Conservation (phyloP, 768 basidiomycete genomes). For the Tulasnella sp. region DNA sequence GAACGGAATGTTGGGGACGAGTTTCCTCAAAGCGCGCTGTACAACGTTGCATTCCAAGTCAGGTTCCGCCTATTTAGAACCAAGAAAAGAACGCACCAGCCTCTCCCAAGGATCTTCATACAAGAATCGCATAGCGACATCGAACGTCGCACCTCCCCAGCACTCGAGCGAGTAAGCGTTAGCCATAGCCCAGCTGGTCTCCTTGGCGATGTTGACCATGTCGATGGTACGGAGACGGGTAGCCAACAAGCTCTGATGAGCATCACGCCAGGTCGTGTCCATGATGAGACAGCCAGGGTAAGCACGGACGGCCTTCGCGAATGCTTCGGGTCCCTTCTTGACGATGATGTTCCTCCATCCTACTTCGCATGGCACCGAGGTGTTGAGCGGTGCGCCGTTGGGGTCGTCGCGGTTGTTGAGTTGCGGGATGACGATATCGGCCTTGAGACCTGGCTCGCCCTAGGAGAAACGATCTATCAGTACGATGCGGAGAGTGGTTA, state of each 20-base stretch:
- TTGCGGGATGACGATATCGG: conserved; percentile 73
- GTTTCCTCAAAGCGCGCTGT: conserved; percentile 79
- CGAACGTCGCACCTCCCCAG: conserved; percentile 99
- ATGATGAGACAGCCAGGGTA: conserved; percentile 94
- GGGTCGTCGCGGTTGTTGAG: conserved; percentile 71
- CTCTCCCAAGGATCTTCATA: conserved; percentile 99
- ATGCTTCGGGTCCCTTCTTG: conserved; percentile 93
- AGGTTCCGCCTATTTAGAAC: no score
- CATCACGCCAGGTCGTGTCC: conserved; percentile 99
- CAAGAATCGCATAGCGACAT: conserved; percentile 98
- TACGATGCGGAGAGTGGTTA: not conserved
- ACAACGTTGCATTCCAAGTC: not conserved
- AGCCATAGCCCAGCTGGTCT: conserved; percentile 87
- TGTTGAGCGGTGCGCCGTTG: conserved; percentile 61
- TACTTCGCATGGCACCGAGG: conserved; percentile 65
- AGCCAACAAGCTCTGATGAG: conserved; percentile 94
- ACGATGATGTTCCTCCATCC: conserved; percentile 99
- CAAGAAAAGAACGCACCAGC: conserved; percentile 41
- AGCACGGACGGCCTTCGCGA: conserved; percentile 93
- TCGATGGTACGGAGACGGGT: conserved; percentile 93
- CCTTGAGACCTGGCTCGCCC: conserved; percentile 90
- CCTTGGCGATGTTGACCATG: conserved; percentile 97
- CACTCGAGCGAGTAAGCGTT: conserved; percentile 97
- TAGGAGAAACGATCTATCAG: conserved; percentile 17
- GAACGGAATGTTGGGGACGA: conserved; percentile 97